Evolutionary conservation across 139 green algal species (phyloP).

Genomic region (Asterochloris erici): DNA sequence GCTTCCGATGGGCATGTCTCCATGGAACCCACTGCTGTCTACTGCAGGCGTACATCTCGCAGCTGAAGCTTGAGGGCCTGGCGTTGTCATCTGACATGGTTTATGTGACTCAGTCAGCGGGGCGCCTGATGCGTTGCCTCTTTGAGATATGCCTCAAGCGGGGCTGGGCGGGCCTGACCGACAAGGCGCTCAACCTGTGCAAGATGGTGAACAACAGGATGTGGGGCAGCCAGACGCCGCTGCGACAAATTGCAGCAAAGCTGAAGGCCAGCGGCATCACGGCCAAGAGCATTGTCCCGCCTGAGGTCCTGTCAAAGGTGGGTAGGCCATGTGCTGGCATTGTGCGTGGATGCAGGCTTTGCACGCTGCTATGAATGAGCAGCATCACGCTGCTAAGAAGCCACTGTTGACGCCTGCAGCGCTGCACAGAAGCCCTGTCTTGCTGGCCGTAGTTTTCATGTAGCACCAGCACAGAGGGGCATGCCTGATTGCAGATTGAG

Average conservation of each 20-base stretch:
- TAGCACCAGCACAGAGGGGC: too few species aligned
- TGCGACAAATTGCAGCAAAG: slow-evolving; percentile 21
- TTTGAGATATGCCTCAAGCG: slow-evolving; percentile 95
- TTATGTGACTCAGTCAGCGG: slow-evolving; percentile 91
- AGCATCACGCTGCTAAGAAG: too few species aligned
- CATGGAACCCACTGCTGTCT: not conserved
- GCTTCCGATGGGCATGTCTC: not conserved
- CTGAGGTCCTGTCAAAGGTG: slow-evolving; percentile 60
- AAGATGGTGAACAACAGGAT: slow-evolving; percentile 92
- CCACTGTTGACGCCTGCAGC: too few species aligned
- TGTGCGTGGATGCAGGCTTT: too few species aligned
- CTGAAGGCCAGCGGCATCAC: slow-evolving; percentile 4
- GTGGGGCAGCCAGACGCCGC: slow-evolving; percentile 73
- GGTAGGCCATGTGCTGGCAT: too few species aligned
- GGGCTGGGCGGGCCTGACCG: slow-evolving; percentile 88
- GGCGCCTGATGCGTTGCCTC: slow-evolving; percentile 92
- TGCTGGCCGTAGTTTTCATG: too few species aligned
- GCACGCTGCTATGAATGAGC: too few species aligned
- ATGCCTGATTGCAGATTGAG: slow-evolving; percentile 50
- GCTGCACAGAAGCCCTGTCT: too few species aligned
- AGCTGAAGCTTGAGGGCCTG: slow-evolving; percentile 95
- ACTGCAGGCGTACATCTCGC: slow-evolving; percentile 88
- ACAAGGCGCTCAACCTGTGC: slow-evolving; percentile 84
- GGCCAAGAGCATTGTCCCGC: slow-evolving; percentile 36
- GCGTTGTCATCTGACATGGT: slow-evolving; percentile 94